phyloP scores from a whole-genome alignment of 805 yeast species.

The Barnettozyma populi region DNA sequence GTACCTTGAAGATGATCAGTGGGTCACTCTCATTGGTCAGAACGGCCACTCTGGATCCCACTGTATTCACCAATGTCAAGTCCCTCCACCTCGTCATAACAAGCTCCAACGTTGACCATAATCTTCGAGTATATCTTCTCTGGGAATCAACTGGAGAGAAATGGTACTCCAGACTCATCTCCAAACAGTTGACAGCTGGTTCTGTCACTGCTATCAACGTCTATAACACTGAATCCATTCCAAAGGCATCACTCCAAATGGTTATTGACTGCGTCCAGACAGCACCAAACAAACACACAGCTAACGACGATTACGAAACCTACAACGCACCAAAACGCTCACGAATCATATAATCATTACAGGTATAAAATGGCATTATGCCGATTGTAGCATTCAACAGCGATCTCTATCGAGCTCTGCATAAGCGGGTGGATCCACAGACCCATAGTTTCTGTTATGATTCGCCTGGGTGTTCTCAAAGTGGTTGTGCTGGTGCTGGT shows the following conservation, averaged over 20 bases:
- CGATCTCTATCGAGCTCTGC: constrained; percentile 4
- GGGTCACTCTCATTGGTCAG: constrained; percentile 20
- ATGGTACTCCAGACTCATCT: not conserved
- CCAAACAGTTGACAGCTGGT: not conserved
- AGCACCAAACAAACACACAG: not conserved
- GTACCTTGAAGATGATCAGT: constrained; percentile 15
- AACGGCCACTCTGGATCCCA: not conserved
- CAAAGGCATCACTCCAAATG: not conserved
- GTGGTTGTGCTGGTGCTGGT: constrained; percentile 4
- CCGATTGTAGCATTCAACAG: not conserved
- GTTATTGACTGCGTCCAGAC: not conserved
- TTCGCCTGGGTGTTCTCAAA: not conserved
- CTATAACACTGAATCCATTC: not conserved
- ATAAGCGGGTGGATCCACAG: constrained; percentile 10
- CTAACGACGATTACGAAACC: not conserved
- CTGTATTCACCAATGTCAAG: not conserved
- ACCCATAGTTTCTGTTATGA: constrained; percentile 6
- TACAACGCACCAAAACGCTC: constrained; percentile 1
- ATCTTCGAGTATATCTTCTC: constrained; percentile 4
- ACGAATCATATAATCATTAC: constrained; percentile 1
- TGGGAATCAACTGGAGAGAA: not conserved
- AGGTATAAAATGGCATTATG: not conserved
- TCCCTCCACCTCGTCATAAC: not conserved
- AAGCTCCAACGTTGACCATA: constrained; percentile 3
- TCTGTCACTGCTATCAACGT: constrained; percentile 1